These are phyloP conservation scores for Cystobasidiopsis lactophilus DNA, from an alignment of 768 basidiomycete genomes.

Conservation along the genomic window DNA sequence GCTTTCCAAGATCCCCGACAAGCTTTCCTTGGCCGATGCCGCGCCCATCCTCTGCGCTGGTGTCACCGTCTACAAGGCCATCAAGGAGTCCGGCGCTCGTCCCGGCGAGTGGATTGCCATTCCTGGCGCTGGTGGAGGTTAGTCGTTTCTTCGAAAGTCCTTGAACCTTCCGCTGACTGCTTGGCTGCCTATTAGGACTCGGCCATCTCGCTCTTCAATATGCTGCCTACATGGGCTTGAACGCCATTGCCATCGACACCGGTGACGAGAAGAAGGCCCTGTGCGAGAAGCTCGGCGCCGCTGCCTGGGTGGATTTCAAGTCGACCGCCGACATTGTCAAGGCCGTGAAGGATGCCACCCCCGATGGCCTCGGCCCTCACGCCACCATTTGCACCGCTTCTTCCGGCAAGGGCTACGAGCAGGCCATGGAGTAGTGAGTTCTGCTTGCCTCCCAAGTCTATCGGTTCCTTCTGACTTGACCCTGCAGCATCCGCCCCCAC, in stretches of 20 bases:
- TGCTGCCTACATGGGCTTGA: constrained; percentile 50
- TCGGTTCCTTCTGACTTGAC: neutral
- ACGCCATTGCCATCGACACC: constrained; percentile 60
- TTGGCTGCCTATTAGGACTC: neutral
- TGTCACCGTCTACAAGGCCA: constrained; percentile 61
- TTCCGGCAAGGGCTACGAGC: constrained; percentile 21
- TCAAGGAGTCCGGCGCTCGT: constrained; percentile 44
- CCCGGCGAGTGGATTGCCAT: constrained; percentile 57
- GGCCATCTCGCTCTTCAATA: constrained; percentile 49
- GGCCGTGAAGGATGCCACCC: constrained; percentile 40
- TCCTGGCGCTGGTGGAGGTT: constrained; percentile 22
- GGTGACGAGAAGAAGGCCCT: constrained; percentile 41
- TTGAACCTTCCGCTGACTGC: constrained; percentile 46
- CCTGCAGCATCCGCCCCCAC: constrained; percentile 41
- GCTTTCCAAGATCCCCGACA: constrained; percentile 60
- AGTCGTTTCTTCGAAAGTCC: constrained; percentile 35
- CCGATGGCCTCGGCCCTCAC: constrained; percentile 47
- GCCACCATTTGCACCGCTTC: constrained; percentile 26
- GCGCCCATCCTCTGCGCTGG: constrained; percentile 44
- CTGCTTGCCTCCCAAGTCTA: neutral
- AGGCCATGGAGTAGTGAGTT: constrained; percentile 22
- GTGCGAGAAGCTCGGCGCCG: constrained; percentile 12
- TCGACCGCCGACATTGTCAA: constrained; percentile 41
- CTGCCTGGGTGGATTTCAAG: constrained; percentile 44
- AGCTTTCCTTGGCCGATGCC: constrained; percentile 33